phyloP scores from a whole-genome alignment of 1,284 basidiomycete genomes.

The Cystobasidiaceae sp. region DNA sequence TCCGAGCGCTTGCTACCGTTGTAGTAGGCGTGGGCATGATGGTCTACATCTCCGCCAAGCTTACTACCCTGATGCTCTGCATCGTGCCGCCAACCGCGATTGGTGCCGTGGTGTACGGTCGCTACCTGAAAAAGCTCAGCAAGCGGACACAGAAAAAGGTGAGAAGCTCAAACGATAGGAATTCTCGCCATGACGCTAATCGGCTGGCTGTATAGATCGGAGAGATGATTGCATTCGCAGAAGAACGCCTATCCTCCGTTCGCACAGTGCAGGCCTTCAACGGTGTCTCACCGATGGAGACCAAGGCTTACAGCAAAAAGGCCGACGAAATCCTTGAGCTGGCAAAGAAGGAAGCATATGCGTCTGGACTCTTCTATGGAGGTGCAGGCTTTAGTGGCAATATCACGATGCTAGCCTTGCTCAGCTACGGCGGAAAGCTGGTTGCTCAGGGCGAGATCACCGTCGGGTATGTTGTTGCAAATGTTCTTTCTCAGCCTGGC shows the following conservation, averaged over 20 bases:
- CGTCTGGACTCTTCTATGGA: slow-evolving; percentile 84
- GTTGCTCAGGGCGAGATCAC: slow-evolving; percentile 82
- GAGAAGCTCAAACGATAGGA: slow-evolving; percentile 51
- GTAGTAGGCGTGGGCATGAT: slow-evolving; percentile 90
- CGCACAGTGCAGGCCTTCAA: slow-evolving; percentile 92
- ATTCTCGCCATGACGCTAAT: slow-evolving; percentile 60
- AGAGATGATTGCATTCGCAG: slow-evolving; percentile 55
- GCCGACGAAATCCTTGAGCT: slow-evolving; percentile 68
- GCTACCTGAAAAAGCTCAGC: slow-evolving; percentile 86
- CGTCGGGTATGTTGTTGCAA: slow-evolving; percentile 56
- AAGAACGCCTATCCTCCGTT: slow-evolving; percentile 87
- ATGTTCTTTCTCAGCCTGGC: neutral
- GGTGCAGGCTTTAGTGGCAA: slow-evolving; percentile 58
- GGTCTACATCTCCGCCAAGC: slow-evolving; percentile 85
- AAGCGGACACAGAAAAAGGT: slow-evolving; percentile 89
- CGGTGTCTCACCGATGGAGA: slow-evolving; percentile 63
- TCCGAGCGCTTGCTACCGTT: slow-evolving; percentile 80
- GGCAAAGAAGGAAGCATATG: slow-evolving; percentile 80
- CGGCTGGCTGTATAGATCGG: slow-evolving; percentile 22
- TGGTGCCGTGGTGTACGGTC: slow-evolving; percentile 92
- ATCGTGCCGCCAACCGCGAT: slow-evolving; percentile 93
- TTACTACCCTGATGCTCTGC: slow-evolving; percentile 84
- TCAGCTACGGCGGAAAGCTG: slow-evolving; percentile 90
- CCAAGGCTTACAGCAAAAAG: slow-evolving; percentile 52
- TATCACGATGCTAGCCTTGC: slow-evolving; percentile 75